phyloP scores from a whole-genome alignment of 805 yeast genomes.

The Pichia californica region DNA sequence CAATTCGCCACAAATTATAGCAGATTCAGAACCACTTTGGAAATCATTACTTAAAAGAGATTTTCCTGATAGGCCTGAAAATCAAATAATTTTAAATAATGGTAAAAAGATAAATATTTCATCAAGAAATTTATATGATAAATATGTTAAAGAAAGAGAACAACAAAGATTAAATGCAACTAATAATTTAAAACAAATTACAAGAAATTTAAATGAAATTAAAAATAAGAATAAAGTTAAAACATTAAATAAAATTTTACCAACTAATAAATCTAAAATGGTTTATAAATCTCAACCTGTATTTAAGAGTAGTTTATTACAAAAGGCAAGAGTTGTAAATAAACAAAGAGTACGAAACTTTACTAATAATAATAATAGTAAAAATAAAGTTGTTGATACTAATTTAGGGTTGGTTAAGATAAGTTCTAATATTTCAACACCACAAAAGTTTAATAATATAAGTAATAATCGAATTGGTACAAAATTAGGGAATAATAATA shows the following conservation, averaged over 20 bases:
- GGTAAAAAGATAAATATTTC: conserved; percentile 26
- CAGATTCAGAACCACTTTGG: conserved; percentile 43
- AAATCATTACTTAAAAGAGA: conserved; percentile 37
- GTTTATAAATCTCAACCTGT: not conserved
- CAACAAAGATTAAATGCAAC: conserved; percentile 38
- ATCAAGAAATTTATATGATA: conserved; percentile 33
- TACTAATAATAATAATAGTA: not conserved
- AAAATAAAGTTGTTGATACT: not conserved
- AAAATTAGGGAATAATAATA: too few relatives aligned
- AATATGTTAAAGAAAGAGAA: conserved; percentile 37
- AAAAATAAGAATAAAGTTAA: conserved; percentile 38
- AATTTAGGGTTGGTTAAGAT: not conserved
- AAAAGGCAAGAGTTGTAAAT: conserved; percentile 28
- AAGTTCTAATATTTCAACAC: too few relatives aligned
- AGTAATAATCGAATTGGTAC: too few relatives aligned
- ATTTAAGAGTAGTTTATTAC: conserved; percentile 26
- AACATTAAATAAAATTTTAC: conserved; percentile 23
- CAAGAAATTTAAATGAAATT: conserved; percentile 32
- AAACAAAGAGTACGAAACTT: conserved; percentile 13
- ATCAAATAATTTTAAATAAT: conserved; percentile 12
- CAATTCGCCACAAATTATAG: conserved; percentile 36
- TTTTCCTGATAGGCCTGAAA: conserved; percentile 39
- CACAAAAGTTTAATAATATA: too few relatives aligned
- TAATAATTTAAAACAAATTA: conserved; percentile 37
- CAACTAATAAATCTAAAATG: conserved; percentile 11